Evolutionary conservation across 768 basidiomycete genomes (phyloP).

Genomic region (Ramaria sp.): DNA sequence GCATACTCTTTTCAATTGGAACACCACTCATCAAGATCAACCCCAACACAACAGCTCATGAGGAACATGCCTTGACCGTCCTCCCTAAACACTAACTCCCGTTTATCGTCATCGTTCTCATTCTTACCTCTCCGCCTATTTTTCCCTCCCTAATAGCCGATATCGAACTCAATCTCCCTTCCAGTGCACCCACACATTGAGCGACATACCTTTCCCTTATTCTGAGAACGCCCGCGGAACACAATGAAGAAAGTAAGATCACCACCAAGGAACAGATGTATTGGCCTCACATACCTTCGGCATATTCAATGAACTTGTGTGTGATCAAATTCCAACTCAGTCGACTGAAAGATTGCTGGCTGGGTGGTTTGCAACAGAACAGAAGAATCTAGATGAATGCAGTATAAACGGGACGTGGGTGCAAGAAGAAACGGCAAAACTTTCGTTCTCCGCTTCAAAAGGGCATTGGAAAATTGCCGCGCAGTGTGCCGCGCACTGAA

Average conservation of each 20-base stretch:
- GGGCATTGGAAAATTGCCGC: too few relatives aligned
- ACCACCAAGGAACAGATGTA: conserved; percentile 5
- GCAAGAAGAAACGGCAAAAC: too few relatives aligned
- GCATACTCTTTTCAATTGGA: conserved; percentile 60
- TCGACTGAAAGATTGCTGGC: background rate
- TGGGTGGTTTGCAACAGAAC: too few relatives aligned
- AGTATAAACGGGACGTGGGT: too few relatives aligned
- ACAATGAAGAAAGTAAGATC: conserved; percentile 12
- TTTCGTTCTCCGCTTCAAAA: background rate
- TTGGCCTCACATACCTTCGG: conserved; percentile 31
- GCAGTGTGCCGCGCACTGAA: too few relatives aligned
- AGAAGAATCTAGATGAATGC: too few relatives aligned
- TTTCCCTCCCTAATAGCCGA: conserved; percentile 75
- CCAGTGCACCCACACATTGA: background rate
- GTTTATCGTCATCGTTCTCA: conserved; percentile 98
- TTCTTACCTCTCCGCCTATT: conserved; percentile 99
- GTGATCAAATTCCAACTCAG: background rate
- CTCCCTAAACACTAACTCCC: conserved; percentile 96
- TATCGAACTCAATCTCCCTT: background rate
- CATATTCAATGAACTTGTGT: conserved; percentile 22
- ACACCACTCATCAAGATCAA: background rate
- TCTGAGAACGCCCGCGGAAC: conserved; percentile 26
- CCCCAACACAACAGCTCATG: background rate
- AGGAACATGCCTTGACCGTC: conserved; percentile 67
- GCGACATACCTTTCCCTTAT: conserved; percentile 61